Evolutionary conservation across 495 filamentous ascomycete species (phyloP).

Genomic region (Neurospora sp.): DNA sequence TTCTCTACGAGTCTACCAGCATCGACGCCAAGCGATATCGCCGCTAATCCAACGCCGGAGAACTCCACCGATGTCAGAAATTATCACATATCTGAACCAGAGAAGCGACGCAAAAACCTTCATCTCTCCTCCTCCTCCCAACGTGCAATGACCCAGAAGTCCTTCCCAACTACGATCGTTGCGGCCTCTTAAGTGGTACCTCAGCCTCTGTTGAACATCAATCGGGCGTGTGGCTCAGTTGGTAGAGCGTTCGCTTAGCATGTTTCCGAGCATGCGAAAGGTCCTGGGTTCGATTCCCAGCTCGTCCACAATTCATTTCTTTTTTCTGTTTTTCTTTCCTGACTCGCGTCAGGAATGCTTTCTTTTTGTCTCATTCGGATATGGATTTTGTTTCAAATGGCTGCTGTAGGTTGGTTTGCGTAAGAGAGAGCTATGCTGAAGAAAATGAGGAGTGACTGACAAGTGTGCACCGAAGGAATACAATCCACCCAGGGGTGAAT

Average conservation of each 20-base stretch:
- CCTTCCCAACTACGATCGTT: neutral
- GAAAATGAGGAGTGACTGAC: neutral
- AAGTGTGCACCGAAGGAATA: neutral
- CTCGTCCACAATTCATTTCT: neutral
- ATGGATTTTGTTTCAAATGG: neutral
- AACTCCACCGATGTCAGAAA: too few relatives aligned
- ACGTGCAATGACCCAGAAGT: neutral
- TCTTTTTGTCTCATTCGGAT: neutral
- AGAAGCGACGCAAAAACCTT: too few relatives aligned
- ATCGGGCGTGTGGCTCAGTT: neutral
- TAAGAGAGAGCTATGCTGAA: neutral
- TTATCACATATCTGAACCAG: too few relatives aligned
- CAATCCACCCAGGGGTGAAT: neutral
- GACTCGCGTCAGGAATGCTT: neutral
- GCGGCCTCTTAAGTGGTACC: neutral
- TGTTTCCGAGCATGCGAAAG: neutral
- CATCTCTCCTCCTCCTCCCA: neutral
- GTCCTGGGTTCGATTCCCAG: neutral
- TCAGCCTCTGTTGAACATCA: neutral
- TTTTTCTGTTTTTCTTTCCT: neutral
- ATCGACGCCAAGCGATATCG: neutral
- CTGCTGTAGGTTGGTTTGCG: too few relatives aligned
- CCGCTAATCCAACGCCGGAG: too few relatives aligned
- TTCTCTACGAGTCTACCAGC: neutral
- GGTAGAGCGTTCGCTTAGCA: neutral